phyloP scores from a whole-genome alignment of 805 yeast genomes.

The Sugiyamaella mastotermitis region DNA sequence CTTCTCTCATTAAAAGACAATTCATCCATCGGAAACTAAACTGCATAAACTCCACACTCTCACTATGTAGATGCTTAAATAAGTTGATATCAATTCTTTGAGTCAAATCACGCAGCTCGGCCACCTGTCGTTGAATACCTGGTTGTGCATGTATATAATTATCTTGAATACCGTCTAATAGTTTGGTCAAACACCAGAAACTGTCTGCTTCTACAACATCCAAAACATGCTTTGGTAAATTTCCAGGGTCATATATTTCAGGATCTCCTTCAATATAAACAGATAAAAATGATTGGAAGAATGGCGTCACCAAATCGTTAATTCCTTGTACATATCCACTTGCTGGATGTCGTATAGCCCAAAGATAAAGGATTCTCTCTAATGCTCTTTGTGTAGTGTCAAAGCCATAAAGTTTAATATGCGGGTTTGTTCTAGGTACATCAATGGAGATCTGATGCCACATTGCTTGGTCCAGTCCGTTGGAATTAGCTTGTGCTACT shows the following conservation, averaged over 20 bases:
- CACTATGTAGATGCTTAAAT: constrained; percentile 66
- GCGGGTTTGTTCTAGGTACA: constrained; percentile 90
- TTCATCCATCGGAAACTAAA: constrained; percentile 99
- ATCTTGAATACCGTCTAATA: constrained; percentile 92
- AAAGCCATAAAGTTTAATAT: constrained; percentile 62
- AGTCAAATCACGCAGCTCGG: constrained; percentile 69
- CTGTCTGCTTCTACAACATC: constrained; percentile 87
- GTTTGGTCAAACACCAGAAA: constrained; percentile 90
- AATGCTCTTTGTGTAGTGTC: constrained; percentile 70
- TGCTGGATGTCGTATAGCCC: constrained; percentile 98
- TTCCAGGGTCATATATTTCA: constrained; percentile 56
- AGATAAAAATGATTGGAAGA: constrained; percentile 76
- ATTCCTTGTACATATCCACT: constrained; percentile 98
- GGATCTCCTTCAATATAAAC: constrained; percentile 53
- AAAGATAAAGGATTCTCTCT: constrained; percentile 74
- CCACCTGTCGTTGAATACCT: constrained; percentile 88
- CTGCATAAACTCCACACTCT: constrained; percentile 90
- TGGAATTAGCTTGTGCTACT: constrained; percentile 53
- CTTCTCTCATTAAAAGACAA: constrained; percentile 91
- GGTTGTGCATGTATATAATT: constrained; percentile 98
- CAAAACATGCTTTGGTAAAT: constrained; percentile 53
- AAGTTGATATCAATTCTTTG: constrained; percentile 72
- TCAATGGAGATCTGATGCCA: constrained; percentile 97
- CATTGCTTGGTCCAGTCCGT: constrained; percentile 64
- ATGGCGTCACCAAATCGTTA: constrained; percentile 89